Conservation (phyloP, 2,329 filamentous ascomycete species). For the Penicillium sp. region DNA sequence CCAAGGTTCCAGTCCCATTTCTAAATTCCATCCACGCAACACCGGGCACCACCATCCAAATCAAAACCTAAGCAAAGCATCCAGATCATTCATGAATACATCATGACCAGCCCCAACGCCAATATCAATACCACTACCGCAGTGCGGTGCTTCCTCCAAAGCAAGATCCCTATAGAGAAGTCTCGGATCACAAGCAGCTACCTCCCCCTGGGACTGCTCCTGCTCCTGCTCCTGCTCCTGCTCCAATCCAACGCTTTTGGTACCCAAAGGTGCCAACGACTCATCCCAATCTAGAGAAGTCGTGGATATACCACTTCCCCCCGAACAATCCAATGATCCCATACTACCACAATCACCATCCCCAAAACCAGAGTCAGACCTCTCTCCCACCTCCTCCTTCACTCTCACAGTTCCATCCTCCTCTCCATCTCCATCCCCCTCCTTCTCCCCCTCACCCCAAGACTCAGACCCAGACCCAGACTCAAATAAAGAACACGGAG, state of each 20-base stretch:
- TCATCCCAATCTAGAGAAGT: background rate
- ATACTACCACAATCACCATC: background rate
- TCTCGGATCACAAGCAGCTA: background rate
- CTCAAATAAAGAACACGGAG: background rate
- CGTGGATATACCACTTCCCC: background rate
- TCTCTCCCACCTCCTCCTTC: background rate
- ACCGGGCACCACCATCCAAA: background rate
- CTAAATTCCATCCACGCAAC: background rate
- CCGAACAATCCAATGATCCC: background rate
- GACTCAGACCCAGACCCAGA: too few species aligned
- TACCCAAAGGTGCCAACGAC: background rate
- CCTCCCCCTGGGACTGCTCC: too few species aligned
- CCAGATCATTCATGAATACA: conserved; percentile 9
- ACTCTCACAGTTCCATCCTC: background rate
- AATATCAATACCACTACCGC: too few species aligned
- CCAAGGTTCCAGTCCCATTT: too few species aligned
- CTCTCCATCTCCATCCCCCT: too few species aligned
- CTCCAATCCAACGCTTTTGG: background rate
- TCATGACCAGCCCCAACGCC: background rate
- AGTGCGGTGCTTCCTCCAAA: background rate
- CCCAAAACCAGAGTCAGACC: background rate
- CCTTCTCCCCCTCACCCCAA: too few species aligned
- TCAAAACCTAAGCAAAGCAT: conserved; percentile 11
- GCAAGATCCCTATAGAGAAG: background rate
- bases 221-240: too few species aligned